phyloP scores from a whole-genome alignment of 2,329 filamentous ascomycete species.

The Fusarium avenaceum region DNA sequence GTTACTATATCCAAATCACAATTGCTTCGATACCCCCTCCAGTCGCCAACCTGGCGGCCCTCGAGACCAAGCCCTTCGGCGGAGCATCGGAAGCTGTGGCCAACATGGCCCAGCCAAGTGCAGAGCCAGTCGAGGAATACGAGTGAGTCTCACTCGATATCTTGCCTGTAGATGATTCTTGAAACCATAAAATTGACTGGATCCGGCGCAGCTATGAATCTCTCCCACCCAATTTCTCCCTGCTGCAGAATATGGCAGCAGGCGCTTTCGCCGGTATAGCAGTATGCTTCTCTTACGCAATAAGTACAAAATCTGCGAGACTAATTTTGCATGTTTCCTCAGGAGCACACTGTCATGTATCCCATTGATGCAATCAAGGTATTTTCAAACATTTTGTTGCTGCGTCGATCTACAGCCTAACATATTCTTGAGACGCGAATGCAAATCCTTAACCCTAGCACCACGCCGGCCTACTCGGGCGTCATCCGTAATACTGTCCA shows the following conservation, averaged over 20 bases:
- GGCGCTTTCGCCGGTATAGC: conserved; percentile 97
- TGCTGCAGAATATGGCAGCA: conserved; percentile 93
- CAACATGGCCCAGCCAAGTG: conserved; percentile 77
- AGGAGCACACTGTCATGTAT: conserved; percentile 99
- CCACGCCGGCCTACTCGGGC: conserved; percentile 86
- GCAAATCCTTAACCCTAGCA: conserved; percentile 91
- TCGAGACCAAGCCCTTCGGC: conserved; percentile 72
- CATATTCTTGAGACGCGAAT: conserved; percentile 81
- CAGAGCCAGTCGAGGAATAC: conserved; percentile 74
- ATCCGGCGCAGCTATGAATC: conserved; percentile 80
- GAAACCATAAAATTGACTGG: conserved; percentile 15
- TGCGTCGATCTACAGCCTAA: conserved; percentile 36
- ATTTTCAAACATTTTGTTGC: conserved; percentile 32
- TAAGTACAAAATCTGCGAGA: conserved; percentile 6
- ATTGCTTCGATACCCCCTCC: conserved; percentile 37
- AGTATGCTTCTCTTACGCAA: conserved; percentile 65
- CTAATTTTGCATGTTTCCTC: conserved; percentile 39
- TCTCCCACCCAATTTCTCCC: conserved; percentile 92
- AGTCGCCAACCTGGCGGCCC: conserved; percentile 71
- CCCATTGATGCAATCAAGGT: conserved; percentile 99
- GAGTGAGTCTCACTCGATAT: conserved; percentile 63
- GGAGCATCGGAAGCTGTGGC: conserved; percentile 75
- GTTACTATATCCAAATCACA: conserved; percentile 20
- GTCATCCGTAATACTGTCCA: conserved; percentile 93
- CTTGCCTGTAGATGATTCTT: background rate